Percentiles rank a stretch among this genome's conserved stretches.
Conservation (phyloP, 2,329 filamentous ascomycete species). For the Cryphonectria nitschkei region DNA sequence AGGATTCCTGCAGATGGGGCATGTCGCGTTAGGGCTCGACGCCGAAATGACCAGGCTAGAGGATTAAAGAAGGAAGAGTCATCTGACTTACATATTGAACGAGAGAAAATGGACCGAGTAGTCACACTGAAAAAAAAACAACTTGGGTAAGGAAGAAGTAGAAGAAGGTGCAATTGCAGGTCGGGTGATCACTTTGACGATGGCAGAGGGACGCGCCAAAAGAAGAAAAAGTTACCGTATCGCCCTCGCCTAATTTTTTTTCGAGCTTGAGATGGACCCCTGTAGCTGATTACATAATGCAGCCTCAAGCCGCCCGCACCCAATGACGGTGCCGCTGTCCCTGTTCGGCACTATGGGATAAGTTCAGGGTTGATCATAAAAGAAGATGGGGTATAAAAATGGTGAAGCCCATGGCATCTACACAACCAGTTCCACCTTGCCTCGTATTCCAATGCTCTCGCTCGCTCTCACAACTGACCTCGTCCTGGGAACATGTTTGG, state of each 20-base stretch:
- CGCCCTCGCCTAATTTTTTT: conserved; percentile 3
- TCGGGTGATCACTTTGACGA: conserved; percentile 7
- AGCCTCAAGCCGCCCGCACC: not conserved
- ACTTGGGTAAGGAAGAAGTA: not conserved
- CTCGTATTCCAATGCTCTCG: conserved; percentile 16
- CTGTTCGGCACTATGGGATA: not conserved
- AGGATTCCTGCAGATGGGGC: conserved; percentile 36
- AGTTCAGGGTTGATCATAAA: not conserved
- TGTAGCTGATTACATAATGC: not conserved
- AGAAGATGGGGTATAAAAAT: conserved; percentile 27
- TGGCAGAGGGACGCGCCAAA: not conserved
- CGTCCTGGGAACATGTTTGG: conserved; percentile 10
- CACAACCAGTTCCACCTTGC: conserved; percentile 12
- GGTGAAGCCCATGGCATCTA: conserved; percentile 23
- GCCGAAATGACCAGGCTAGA: not conserved
- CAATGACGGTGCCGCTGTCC: not conserved
- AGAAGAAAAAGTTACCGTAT: not conserved
- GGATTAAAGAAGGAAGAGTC: not conserved
- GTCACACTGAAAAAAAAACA: too few species aligned
- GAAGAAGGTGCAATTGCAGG: not conserved
- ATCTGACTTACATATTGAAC: conserved; percentile 23
- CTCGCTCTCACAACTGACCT: conserved; percentile 7
- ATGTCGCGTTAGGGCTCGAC: conserved; percentile 19
- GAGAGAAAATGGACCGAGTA: not conserved
- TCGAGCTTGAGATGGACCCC: conserved; percentile 1